Percentiles rank a stretch among this genome's conserved stretches.
Evolutionary conservation across 306 rosid genomes (phyloP).

Genomic region (Delonix regia): DNA sequence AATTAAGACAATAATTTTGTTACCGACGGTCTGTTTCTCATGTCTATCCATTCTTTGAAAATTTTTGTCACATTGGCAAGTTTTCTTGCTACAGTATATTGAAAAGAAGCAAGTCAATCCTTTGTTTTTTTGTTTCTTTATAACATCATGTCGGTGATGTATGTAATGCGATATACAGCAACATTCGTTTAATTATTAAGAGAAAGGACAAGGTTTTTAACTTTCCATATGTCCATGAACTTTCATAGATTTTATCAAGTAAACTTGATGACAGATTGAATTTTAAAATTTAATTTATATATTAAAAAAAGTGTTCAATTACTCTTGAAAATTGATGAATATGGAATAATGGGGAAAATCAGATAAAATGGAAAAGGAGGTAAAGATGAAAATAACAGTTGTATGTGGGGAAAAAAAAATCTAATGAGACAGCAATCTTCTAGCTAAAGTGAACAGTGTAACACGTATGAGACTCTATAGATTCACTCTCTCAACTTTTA

Average conservation of each 20-base stretch:
- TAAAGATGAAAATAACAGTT: background rate
- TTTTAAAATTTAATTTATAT: too few relatives aligned
- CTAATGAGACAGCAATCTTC: background rate
- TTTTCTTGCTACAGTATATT: background rate
- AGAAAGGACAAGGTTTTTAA: background rate
- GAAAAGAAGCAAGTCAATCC: background rate
- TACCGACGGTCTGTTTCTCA: background rate
- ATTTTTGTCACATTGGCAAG: background rate
- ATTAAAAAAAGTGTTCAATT: background rate
- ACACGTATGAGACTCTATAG: background rate
- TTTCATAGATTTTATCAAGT: background rate
- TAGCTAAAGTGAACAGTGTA: constrained; percentile 2
- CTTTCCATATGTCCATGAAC: background rate
- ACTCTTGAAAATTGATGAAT: background rate
- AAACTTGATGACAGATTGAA: background rate
- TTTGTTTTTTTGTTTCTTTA: background rate
- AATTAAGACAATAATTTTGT: background rate
- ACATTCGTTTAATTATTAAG: too few relatives aligned
- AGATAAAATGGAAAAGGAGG: background rate
- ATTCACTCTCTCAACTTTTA: background rate
- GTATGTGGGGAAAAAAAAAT: background rate
- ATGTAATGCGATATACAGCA: background rate
- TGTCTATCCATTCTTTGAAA: background rate
- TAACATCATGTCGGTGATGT: background rate
- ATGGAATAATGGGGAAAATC: background rate